Evolutionary conservation across 192 early-diverging fungal genomes (phyloP), one percentile per base, ranked within the genome.

Genomic region (Pilobolus umbonatus): DNA sequence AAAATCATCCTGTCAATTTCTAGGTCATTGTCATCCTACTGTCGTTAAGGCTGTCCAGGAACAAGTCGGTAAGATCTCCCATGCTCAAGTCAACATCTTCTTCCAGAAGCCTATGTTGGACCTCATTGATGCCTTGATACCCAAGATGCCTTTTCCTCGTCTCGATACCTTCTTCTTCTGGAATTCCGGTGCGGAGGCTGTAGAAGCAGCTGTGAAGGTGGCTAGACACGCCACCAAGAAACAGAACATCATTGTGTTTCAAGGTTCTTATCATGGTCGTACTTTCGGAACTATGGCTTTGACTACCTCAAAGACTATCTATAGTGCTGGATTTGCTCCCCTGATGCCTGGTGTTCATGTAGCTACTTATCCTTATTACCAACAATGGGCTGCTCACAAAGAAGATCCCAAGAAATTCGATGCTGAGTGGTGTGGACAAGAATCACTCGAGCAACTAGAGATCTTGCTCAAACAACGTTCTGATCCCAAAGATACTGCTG

Each of bases 41-140:
- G 71, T 75, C 52, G 74, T 75, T 12, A 75, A 75, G 42, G 74
- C 74, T n/a, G 71, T 75, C 19, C 71, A 73, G 52, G 71, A 73
- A n/a, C 74, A 75, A 48, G 71, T 71, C 0, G 71, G 66, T 8
- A 75, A 49, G n/a, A 48, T 75, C 12, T 42, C 48, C 26, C 71
- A 73, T 31, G 74, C 45, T 39, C 74, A 75, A 59, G 67, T 73
- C 30, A 73, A 75, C 38, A 68, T 75, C 21, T 40, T 69, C 34
- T 65, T 54, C 26, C 74, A 75, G 46, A 69, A 68, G 17, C 71
- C 71, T 14, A 73, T 75, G 74, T 29, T 71, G 15, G 74, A 75
- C 34, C 65, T 75, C 25, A 67, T 75, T 38, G 58, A 57, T 42
- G 62, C 39, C 2, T 35, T 75, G 15, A 36, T 69, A 46, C 50